phyloP scores from a whole-genome alignment of 306 rosid species.

The Potentilla sterilis region DNA sequence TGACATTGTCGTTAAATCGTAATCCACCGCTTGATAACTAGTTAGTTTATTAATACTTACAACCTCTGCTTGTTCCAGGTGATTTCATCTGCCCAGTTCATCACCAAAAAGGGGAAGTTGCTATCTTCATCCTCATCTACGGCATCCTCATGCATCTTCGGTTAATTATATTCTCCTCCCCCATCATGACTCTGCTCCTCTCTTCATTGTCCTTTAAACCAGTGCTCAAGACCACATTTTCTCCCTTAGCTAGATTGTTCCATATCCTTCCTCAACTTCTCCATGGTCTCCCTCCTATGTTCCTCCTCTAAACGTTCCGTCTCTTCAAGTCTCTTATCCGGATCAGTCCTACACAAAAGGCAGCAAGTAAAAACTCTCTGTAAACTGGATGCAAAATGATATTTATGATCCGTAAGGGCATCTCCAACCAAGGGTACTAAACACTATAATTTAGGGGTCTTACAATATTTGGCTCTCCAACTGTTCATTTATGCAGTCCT shows the following conservation, averaged over 20 bases:
- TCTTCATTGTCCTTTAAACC: slow-evolving; percentile 57
- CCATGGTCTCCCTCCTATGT: slow-evolving; percentile 66
- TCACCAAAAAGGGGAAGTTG: no score
- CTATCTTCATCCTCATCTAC: slow-evolving; percentile 41
- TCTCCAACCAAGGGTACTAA: no score
- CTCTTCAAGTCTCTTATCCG: slow-evolving; percentile 73
- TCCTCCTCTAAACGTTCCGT: slow-evolving; percentile 79
- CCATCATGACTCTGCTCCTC: slow-evolving; percentile 40
- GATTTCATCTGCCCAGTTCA: no score
- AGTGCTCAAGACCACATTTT: slow-evolving; percentile 71
- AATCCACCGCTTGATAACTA: no score
- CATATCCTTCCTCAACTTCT: slow-evolving; percentile 70
- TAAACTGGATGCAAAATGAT: slow-evolving; percentile 5
- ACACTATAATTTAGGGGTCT: no score
- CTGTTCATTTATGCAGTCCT: no score
- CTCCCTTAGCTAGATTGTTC: slow-evolving; percentile 56
- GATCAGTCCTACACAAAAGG: slow-evolving; percentile 57
- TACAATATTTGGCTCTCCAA: no score
- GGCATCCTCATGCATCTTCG: no score
- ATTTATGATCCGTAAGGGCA: not conserved
- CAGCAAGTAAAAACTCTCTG: slow-evolving; percentile 2
- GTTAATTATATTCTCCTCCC: no score
- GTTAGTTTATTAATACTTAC: no score
- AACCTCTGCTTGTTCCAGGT: no score
- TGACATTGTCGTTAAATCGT: no score